phyloP scores from a whole-genome alignment of 139 green algal species.

The Desmodesmus armatus region DNA sequence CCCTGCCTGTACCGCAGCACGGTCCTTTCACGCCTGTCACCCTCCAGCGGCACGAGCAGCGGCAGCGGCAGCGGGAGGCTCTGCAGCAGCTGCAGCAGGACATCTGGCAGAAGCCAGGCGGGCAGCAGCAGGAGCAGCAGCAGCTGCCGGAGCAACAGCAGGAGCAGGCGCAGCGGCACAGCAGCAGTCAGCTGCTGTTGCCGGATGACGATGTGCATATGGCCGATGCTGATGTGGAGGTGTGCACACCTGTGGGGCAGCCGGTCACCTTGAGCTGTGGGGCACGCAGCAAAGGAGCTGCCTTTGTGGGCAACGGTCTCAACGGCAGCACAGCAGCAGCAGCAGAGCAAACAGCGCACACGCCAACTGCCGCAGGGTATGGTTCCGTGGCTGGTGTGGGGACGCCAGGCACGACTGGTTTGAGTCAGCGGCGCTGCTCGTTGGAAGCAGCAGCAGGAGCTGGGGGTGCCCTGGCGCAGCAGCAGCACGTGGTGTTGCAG shows the following conservation, averaged over 20 bases:
- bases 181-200: not conserved
- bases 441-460: not conserved
- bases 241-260: no score
- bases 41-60: no score
- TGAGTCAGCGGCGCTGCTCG: slow-evolving; percentile 4
- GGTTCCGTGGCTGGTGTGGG: slow-evolving; percentile 6
- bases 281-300: slow-evolving; percentile 3
- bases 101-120: not conserved
- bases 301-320: not conserved
- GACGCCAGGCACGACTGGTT: slow-evolving; percentile 27
- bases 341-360: not conserved
- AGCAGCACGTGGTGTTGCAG: not conserved
- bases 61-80: no score
- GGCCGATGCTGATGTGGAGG: no score
- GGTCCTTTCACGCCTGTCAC: no score
- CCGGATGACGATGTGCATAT: no score
- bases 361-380: slow-evolving; percentile 12
- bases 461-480: not conserved
- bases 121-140: slow-evolving; percentile 9
- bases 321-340: slow-evolving; percentile 9
- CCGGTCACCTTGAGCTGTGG: no score
- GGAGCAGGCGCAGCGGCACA: slow-evolving; percentile 7
- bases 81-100: slow-evolving; percentile 2
- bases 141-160: slow-evolving; percentile 1
- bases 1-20: no score